Evolutionary conservation across 2,329 filamentous ascomycete species (phyloP).

Genomic region (Monilinia fructicola): DNA sequence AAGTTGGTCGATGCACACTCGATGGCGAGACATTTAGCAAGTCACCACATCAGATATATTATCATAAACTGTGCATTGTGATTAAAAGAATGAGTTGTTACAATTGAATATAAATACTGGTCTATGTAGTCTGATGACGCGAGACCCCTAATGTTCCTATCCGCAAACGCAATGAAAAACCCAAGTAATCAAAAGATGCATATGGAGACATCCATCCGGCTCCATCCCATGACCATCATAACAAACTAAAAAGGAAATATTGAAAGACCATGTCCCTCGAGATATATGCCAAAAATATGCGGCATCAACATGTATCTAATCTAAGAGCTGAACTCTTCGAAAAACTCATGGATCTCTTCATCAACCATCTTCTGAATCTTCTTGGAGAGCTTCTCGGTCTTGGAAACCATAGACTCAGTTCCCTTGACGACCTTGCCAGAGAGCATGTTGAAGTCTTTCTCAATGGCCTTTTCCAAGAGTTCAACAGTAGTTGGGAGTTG

Average conservation of each 20-base stretch:
- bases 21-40: background rate
- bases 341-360: conserved; percentile 59
- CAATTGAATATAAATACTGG: conserved; percentile 27
- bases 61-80: background rate
- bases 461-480: conserved; percentile 59
- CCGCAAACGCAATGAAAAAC: conserved; percentile 35
- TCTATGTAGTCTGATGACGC: conserved; percentile 32
- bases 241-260: conserved; percentile 34
- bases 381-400: conserved; percentile 61
- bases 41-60: background rate
- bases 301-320: conserved; percentile 26
- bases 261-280: conserved; percentile 26
- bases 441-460: conserved; percentile 56
- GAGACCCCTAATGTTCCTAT: conserved; percentile 21
- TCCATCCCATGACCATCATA: conserved; percentile 37
- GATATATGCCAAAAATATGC: conserved; percentile 30
- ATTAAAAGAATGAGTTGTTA: conserved; percentile 20
- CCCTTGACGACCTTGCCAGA: conserved; percentile 57
- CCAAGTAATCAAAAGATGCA: conserved; percentile 38
- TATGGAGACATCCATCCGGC: conserved; percentile 35
- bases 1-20: background rate
- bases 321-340: conserved; percentile 48
- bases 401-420: conserved; percentile 52
- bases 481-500: conserved; percentile 55
- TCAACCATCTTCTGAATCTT: conserved; percentile 64